Base-by-base conservation (phyloP, 805 yeast species). In the Torulaspora maleeae region DNA sequence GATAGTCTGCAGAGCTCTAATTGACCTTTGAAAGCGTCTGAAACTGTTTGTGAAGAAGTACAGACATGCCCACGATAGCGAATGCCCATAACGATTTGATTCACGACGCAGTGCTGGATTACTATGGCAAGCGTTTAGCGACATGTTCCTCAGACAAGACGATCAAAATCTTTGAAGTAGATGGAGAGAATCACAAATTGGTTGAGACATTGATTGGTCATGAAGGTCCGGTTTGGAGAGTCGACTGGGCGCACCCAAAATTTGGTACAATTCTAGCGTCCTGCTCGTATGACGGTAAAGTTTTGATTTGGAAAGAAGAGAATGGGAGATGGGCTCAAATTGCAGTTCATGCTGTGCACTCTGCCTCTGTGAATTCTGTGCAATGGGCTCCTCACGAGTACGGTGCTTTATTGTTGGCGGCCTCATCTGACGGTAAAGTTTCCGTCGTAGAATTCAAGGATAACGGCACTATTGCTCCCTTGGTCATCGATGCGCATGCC, bases 141-240 rank as follows among this genome's bases (percentile, higher is more conserved):
- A 91, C 98, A 2, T 88, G 96, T 61, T 89, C 97, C 3, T 86
- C 96, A 3, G 99, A 93, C 71, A 88, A 87, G 63, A 85, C 95
- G n/a, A 85, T 91, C 70, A 88, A 90, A 70, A 82, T 93, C 47
- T 93, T 88, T 66, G 96, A 90, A 55, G 82, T 91, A 36, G 91
- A 86, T 40, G 93, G 91, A 30, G 95, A 87, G 37, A 78, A 74
- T 59, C 91, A 88, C 66, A 83, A 77, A 61, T 73, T 89, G 41
- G 75, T 84, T 15, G 96, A 89, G 54, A 90, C 98, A 1, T 72
- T 93, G 52, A 74, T 78, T 39, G 97, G 95, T 30, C 99, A 93
- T 67, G 96, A 89, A 51, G 99, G 98, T 27, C 98, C 99, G 10
- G 97, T 93, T 38, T 93, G 99, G 99, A 96, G 91, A 70, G 95